These are phyloP conservation scores for Tolypocladium nubicola DNA, from an alignment of 2,329 filamentous ascomycete species.

Conservation along the genomic window DNA sequence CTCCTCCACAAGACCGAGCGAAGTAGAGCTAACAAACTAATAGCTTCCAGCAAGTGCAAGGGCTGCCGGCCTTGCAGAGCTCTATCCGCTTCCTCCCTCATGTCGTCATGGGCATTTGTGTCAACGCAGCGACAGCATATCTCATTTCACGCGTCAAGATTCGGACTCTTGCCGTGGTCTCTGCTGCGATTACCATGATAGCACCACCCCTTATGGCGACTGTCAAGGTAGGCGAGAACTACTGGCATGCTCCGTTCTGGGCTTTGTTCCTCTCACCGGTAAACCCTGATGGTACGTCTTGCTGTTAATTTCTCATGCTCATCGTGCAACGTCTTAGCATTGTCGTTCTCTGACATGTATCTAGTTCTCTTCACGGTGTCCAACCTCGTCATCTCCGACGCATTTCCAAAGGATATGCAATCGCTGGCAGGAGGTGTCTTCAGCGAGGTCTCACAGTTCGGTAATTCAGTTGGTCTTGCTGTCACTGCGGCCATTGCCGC, in stretches of 20 bases:
- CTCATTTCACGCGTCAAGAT: constrained; percentile 28
- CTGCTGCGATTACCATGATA: constrained; percentile 31
- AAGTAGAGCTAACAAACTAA: background rate
- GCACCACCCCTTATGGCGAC: constrained; percentile 46
- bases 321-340: too few species aligned
- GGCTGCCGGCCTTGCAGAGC: constrained; percentile 31
- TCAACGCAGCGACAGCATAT: constrained; percentile 31
- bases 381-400: constrained; percentile 41
- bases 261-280: constrained; percentile 33
- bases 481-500: constrained; percentile 37
- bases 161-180: constrained; percentile 24
- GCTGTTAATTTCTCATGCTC: background rate
- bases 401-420: constrained; percentile 42
- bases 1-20: background rate
- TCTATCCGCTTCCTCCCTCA: constrained; percentile 38
- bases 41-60: constrained; percentile 38
- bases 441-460: constrained; percentile 47
- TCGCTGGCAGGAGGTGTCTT: constrained; percentile 50
- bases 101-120: constrained; percentile 28
- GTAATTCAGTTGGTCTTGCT: constrained; percentile 40
- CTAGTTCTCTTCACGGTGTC: constrained; percentile 44
- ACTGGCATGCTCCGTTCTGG: constrained; percentile 37
- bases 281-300: constrained; percentile 25
- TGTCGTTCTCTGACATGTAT: background rate
- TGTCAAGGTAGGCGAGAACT: constrained; percentile 32